Percentiles rank a stretch among this genome's conserved stretches.
These are phyloP conservation scores for Kuraishia piskuri DNA, from an alignment of 805 yeast species.

Conservation along the genomic window DNA sequence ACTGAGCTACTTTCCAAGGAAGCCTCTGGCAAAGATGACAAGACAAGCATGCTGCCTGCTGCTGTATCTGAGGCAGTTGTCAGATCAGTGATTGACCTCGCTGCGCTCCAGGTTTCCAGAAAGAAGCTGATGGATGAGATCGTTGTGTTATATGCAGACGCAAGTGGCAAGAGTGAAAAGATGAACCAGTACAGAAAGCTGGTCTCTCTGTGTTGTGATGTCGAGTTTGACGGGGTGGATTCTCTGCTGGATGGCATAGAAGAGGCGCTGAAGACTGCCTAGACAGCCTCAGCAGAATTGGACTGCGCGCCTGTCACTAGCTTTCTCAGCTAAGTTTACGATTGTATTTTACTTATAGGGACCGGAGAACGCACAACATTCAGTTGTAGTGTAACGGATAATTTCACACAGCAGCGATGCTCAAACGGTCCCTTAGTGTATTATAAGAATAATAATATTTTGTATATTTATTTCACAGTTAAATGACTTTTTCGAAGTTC, in stretches of 20 bases:
- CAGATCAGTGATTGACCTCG: conserved; percentile 30
- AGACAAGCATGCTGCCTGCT: conserved; percentile 11
- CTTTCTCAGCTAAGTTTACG: neutral
- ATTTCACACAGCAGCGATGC: neutral
- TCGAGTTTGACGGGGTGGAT: conserved; percentile 60
- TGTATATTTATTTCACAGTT: neutral
- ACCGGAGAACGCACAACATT: too few species aligned
- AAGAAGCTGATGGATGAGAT: conserved; percentile 43
- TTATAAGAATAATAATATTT: too few species aligned
- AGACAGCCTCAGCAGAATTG: neutral
- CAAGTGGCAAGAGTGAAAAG: conserved; percentile 39
- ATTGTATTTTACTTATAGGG: neutral
- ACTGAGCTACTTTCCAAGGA: conserved; percentile 11
- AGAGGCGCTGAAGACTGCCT: conserved; percentile 7
- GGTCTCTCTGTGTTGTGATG: conserved; percentile 61
- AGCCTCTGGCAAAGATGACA: conserved; percentile 9
- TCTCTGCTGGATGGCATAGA: conserved; percentile 54
- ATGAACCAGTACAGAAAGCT: conserved; percentile 62
- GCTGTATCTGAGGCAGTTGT: conserved; percentile 15
- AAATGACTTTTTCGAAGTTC: neutral
- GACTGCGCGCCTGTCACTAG: neutral
- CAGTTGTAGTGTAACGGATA: neutral
- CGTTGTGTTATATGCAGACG: conserved; percentile 21
- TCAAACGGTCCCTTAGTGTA: neutral
- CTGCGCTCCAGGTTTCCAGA: conserved; percentile 46